Conservation (phyloP, 257 asterid species). For the Paulownia fortunei region DNA sequence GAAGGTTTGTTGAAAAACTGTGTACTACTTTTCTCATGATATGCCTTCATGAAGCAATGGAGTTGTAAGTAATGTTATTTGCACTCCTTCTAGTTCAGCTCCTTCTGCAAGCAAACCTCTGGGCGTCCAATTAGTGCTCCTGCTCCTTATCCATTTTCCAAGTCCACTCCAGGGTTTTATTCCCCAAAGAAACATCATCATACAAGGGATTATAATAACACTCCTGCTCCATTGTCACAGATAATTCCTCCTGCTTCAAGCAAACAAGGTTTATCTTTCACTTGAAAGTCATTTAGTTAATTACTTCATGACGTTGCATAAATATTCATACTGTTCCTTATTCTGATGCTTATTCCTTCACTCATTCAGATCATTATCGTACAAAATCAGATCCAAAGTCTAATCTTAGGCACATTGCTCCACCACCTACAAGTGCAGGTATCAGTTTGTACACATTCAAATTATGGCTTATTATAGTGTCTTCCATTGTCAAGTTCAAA, state of each 20-base stretch:
- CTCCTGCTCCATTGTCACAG: conserved; percentile 54
- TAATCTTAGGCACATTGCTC: conserved; percentile 37
- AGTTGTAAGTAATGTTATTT: conserved; percentile 6
- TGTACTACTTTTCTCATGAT: background rate
- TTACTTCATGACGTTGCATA: conserved; percentile 11
- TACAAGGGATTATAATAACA: conserved; percentile 36
- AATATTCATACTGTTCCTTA: conserved; percentile 23
- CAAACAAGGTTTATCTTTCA: conserved; percentile 58
- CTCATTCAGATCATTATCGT: conserved; percentile 33
- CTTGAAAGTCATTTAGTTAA: conserved; percentile 30
- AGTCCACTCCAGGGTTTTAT: conserved; percentile 42
- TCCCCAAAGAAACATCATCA: conserved; percentile 48
- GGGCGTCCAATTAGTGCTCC: conserved; percentile 46
- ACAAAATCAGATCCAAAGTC: conserved; percentile 43
- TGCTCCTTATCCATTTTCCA: conserved; percentile 57
- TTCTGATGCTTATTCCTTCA: conserved; percentile 18
- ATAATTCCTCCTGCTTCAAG: conserved; percentile 58
- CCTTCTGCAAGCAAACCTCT: conserved; percentile 49
- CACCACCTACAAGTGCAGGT: conserved; percentile 46
- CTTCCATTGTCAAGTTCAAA: conserved; percentile 15
- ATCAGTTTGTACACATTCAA: conserved; percentile 10
- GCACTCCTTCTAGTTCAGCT: conserved; percentile 47
- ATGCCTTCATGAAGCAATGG: conserved; percentile 19
- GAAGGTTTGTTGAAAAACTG: conserved; percentile 52
- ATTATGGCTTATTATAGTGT: background rate